Conservation (phyloP, 768 basidiomycete species). For the Thelephora ganbajun region DNA sequence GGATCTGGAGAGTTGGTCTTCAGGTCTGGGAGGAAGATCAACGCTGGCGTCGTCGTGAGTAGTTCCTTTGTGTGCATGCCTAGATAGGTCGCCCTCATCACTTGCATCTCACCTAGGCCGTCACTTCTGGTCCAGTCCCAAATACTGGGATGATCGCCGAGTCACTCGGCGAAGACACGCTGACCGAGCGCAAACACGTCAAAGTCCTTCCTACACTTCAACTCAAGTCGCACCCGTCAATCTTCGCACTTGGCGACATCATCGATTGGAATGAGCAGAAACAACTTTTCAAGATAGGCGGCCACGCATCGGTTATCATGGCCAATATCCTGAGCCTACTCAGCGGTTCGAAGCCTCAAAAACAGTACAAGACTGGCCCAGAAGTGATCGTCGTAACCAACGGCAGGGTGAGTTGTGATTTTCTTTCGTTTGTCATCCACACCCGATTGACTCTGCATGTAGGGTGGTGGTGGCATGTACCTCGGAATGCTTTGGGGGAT, state of each 20-base stretch:
- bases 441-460: background rate
- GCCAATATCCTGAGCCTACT: constrained; percentile 36
- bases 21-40: constrained; percentile 32
- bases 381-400: constrained; percentile 41
- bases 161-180: constrained; percentile 25
- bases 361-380: constrained; percentile 31
- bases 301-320: constrained; percentile 30
- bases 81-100: background rate
- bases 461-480: constrained; percentile 17
- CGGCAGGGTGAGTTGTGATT: constrained; percentile 29
- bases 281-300: constrained; percentile 30
- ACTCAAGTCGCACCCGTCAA: constrained; percentile 30
- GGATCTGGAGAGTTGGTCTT: constrained; percentile 29
- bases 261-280: constrained; percentile 54
- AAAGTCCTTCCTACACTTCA: constrained; percentile 47
- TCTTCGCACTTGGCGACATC: constrained; percentile 57
- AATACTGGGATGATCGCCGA: constrained; percentile 36
- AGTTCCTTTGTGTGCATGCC: too few species aligned
- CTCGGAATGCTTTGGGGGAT: constrained; percentile 18
- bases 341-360: constrained; percentile 20
- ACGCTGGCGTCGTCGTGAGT: constrained; percentile 47
- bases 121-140: constrained; percentile 22
- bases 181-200: constrained; percentile 26
- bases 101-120: constrained; percentile 9
- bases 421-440: background rate